Evolutionary conservation across 768 basidiomycete species (phyloP), one percentile per base, ranked within the genome.

Genomic region (Cubamyces sp.): DNA sequence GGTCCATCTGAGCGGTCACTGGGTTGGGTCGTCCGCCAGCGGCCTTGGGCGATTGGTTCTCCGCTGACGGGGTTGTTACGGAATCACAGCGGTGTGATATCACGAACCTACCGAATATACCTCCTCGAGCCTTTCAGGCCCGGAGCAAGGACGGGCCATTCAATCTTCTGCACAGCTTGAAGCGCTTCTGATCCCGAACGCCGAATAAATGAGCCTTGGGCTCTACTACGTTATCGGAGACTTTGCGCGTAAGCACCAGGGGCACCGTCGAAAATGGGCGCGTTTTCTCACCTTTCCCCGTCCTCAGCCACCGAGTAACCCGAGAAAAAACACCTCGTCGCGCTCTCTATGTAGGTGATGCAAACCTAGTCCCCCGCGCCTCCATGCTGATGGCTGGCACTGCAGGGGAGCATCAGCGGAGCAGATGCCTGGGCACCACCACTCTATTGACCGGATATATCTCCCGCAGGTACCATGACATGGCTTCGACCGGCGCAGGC

Each of bases 161-260:
- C 28, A 46, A 40, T 62, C 37, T 57, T 47, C 50, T 52, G 61
- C 61, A 62, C 61, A 62, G 61, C 61, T 57, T 62, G 54, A 41
- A 25, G 39, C 11, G 56, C 62, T 63, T 63, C 62, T 54, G 56
- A 58, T 63, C 45, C 62, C 46, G 56, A 57, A 21, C 43, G n/a
- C 54, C 54, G 47, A 37, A 62, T n/a, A 49, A 48, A 43, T 46
- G 47, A 57, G 45, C 18, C 52, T 54, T 41, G 16, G 40, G 26
- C 53, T 48, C 37, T 40, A n/a, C 41, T 51, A 23, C 39, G 46
- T 47, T 54, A 59, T 64, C 62, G 53, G 57, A 59, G 49, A 59
- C 53, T 40, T 45, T 34, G 57, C 39, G 34, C 39, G 56, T 26
- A 34, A 46, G 56, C 45, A 9, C 47, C 28, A 63, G 52, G 43